Conservation (phyloP, 176 grass and related monocot species). For the Carex kokanica region DNA sequence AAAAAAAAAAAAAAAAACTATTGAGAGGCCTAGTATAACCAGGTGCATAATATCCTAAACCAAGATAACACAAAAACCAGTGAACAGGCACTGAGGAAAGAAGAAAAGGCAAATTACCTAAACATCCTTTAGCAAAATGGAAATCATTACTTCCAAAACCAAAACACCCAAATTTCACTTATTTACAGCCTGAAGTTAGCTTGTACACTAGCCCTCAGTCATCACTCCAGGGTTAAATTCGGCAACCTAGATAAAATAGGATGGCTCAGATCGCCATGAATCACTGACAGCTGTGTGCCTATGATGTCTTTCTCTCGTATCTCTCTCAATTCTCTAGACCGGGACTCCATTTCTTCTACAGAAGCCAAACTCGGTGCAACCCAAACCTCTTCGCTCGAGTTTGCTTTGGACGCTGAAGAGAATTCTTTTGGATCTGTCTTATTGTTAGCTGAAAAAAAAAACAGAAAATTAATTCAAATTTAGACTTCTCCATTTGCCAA, state of each 20-base stretch:
- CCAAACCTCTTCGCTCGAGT: constrained; percentile 1
- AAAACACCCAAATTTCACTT: constrained; percentile 14
- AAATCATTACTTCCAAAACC: not conserved
- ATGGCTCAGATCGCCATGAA: not conserved
- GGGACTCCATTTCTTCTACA: constrained; percentile 27
- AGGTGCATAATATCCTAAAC: not conserved
- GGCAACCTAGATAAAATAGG: not conserved
- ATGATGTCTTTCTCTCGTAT: constrained; percentile 24
- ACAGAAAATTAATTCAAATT: not conserved
- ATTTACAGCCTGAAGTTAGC: constrained; percentile 11
- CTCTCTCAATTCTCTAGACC: constrained; percentile 12
- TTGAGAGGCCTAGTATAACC: not conserved
- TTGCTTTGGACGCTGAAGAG: not conserved
- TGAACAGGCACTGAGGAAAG: not conserved
- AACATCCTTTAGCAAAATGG: constrained; percentile 2
- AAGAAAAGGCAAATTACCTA: not conserved
- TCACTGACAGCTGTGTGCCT: constrained; percentile 3
- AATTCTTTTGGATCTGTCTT: not conserved
- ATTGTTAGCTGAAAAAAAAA: not conserved
- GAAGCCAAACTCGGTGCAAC: constrained; percentile 23
- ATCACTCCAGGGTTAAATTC: not conserved
- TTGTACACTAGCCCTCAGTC: not conserved
- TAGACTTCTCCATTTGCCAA: not conserved
- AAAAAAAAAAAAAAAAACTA: no score
- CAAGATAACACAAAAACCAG: not conserved